phyloP scores from a whole-genome alignment of 129 eudicot species.

The Centella asiatica region DNA sequence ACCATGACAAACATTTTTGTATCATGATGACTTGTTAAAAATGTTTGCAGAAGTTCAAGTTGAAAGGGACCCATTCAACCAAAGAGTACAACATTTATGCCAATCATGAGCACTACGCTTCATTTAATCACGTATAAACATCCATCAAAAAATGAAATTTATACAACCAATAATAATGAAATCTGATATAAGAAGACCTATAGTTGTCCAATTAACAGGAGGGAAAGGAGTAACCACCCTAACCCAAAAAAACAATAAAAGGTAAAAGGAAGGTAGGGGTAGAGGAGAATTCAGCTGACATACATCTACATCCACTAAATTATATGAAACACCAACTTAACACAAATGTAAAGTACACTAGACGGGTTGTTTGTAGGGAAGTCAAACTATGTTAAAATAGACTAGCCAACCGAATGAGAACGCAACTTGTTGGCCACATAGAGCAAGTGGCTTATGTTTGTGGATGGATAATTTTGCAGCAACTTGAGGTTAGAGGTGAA shows the following conservation, averaged over 20 bases:
- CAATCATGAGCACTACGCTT: no score
- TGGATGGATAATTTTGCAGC: constrained; percentile 84
- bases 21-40: no score
- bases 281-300: constrained; percentile 5
- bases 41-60: no score
- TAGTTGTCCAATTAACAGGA: no score
- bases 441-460: constrained; percentile 83
- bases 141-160: no score
- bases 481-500: constrained; percentile 90
- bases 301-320: constrained; percentile 30
- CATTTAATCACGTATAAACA: no score
- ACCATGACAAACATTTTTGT: no score
- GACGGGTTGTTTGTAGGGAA: background rate
- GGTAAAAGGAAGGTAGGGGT: background rate
- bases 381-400: background rate
- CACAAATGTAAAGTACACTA: background rate
- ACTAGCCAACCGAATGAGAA: constrained; percentile 27
- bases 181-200: no score
- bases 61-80: no score
- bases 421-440: constrained; percentile 91
- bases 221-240: no score
- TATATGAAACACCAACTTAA: constrained; percentile 17
- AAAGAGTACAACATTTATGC: no score
- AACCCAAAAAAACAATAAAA: background rate
- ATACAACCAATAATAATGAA: no score